Base-by-base conservation (phyloP, 148 eudicot genomes). In the Silene conica region DNA sequence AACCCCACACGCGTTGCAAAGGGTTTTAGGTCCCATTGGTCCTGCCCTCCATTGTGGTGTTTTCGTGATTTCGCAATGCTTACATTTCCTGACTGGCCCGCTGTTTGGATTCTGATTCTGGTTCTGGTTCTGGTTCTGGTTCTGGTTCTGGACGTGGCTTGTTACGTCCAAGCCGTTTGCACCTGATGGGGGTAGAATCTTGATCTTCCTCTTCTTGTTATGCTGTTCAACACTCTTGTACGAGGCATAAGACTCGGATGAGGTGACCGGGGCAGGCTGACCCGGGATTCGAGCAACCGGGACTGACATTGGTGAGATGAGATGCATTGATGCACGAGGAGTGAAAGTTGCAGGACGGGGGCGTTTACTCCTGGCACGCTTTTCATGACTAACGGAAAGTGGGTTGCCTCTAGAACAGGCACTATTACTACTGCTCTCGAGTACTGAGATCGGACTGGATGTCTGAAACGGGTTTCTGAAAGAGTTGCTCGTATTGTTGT, bases 21-120 rank as follows among this genome's bases (percentile, higher is more conserved):
- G 93, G 5, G 93, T 87, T 69, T 89, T 89, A 0, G 97, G 98
- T 0, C 98, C 98, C 87, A 86, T 68, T 13, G 98, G 98, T 0
- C 98, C 98, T 0, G 93, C 90, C 77, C 98, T 87, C 98, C 98
- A 94, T 57, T 89, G 97, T 0, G 97, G 97, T 0, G 98, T 91
- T 85, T 94, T 92, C 1, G 98, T 92, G 23, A 94, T 86, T 87
- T 88, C 96, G 9, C 98, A 94, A 76, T 94, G 98, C 89, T 83
- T 23, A 86, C 98, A 94, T 77, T 92, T 94, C 75, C 92, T 83
- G 34, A 86, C 88, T 7, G 60, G 83, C 73, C 67, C 59, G 4
- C 12, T 15, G 8, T 25, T 69, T 18, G 59, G 9, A 18, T 52
- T 69, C 64, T 7, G 65, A 8, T 69, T 69, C 60, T 52, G 56